Conservation (phyloP, 225 moss, liverwort and hornwort species). For the Takakia lepidozioides region DNA sequence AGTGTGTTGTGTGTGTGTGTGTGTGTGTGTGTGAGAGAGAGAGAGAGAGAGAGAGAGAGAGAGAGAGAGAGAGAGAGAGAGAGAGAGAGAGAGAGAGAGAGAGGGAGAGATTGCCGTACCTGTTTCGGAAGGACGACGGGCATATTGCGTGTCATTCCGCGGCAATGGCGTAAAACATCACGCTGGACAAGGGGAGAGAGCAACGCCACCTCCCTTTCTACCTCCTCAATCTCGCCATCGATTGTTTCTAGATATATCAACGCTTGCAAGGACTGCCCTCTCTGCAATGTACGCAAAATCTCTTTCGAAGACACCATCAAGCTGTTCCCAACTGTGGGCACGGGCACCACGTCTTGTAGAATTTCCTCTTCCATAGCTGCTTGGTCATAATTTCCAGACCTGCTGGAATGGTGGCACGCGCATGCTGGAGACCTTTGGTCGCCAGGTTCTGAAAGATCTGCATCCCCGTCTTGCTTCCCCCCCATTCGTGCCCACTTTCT, state of each 20-base stretch:
- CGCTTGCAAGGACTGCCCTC: constrained; percentile 20
- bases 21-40: neutral
- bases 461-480: too few species aligned
- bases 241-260: constrained; percentile 53
- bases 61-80: too few species aligned
- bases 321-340: too few species aligned
- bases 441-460: too few species aligned
- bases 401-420: too few species aligned
- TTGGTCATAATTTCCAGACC: too few species aligned
- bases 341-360: too few species aligned
- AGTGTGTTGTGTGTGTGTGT: neutral
- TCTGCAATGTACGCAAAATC: constrained; percentile 2
- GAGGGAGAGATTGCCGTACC: neutral
- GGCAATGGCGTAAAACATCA: constrained; percentile 48
- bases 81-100: neutral
- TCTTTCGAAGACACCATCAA: constrained; percentile 14
- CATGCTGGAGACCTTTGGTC: too few species aligned
- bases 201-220: constrained; percentile 53
- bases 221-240: constrained; percentile 51
- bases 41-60: too few species aligned
- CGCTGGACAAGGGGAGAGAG: constrained; percentile 49
- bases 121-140: constrained; percentile 52
- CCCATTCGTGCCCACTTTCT: too few species aligned
- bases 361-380: too few species aligned
- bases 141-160: constrained; percentile 38